Evolutionary conservation across 2,329 filamentous ascomycete genomes (phyloP).

Genomic region (Xylaria sp.): DNA sequence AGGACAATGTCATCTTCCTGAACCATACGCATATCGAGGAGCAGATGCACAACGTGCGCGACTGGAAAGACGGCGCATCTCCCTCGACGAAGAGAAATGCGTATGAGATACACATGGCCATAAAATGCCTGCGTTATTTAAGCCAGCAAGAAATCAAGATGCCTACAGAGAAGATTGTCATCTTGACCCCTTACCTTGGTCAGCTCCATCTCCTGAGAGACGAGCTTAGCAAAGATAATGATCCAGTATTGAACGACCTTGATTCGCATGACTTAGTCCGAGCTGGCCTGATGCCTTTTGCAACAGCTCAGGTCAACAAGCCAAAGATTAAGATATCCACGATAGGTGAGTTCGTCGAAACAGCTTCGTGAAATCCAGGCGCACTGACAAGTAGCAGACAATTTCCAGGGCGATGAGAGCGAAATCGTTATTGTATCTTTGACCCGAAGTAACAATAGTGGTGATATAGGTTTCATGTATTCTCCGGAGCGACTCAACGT

Average conservation of each 20-base stretch:
- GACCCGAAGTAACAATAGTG: slow-evolving; percentile 71
- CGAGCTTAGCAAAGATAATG: slow-evolving; percentile 65
- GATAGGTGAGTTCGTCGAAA: slow-evolving; percentile 64
- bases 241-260: slow-evolving; percentile 75
- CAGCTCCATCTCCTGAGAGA: slow-evolving; percentile 70
- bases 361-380: neutral
- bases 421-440: slow-evolving; percentile 78
- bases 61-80: slow-evolving; percentile 62
- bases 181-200: slow-evolving; percentile 78
- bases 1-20: slow-evolving; percentile 71
- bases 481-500: slow-evolving; percentile 76
- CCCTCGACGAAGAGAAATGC: slow-evolving; percentile 70
- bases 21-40: slow-evolving; percentile 69
- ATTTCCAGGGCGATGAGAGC: slow-evolving; percentile 82
- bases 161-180: slow-evolving; percentile 68
- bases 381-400: slow-evolving; percentile 63
- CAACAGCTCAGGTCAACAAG: slow-evolving; percentile 63
- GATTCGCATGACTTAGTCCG: slow-evolving; percentile 71
- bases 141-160: slow-evolving; percentile 74
- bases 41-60: slow-evolving; percentile 55
- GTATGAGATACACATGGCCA: slow-evolving; percentile 74
- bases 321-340: slow-evolving; percentile 71
- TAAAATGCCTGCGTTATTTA: slow-evolving; percentile 74
- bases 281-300: slow-evolving; percentile 69
- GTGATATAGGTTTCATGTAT: slow-evolving; percentile 77